phyloP scores from a whole-genome alignment of 1,139 yeast genomes.

The Blastobotrys illinoisensis region DNA sequence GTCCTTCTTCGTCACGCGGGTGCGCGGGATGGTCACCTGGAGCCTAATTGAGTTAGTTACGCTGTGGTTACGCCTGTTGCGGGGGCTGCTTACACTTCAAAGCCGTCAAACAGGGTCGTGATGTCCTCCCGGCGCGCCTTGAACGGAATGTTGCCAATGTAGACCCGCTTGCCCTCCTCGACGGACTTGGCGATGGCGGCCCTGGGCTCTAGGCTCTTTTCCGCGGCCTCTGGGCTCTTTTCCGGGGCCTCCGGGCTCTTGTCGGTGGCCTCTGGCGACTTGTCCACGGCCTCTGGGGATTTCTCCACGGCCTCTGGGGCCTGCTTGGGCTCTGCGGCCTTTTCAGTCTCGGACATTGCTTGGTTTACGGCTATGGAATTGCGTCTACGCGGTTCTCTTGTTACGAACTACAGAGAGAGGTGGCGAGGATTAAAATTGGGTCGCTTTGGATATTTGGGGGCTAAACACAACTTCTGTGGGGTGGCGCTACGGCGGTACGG shows the following conservation, averaged over 20 bases:
- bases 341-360: neutral
- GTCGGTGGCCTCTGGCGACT: neutral
- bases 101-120: conserved; percentile 24
- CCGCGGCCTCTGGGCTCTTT: neutral
- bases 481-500: neutral
- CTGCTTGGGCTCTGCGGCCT: neutral
- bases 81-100: conserved; percentile 28
- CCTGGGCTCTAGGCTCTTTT: neutral
- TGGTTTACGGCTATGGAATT: neutral
- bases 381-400: neutral
- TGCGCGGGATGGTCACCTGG: conserved; percentile 15
- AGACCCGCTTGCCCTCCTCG: conserved; percentile 22
- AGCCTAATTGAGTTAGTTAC: conserved; percentile 2
- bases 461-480: neutral
- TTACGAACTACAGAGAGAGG: neutral
- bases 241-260: neutral
- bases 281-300: neutral
- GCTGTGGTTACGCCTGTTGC: neutral
- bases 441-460: neutral
- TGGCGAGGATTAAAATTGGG: neutral
- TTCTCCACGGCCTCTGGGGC: too few species aligned
- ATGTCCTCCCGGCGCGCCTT: conserved; percentile 25
- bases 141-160: conserved; percentile 32
- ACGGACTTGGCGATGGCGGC: conserved; percentile 8
- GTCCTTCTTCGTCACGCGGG: conserved; percentile 12